Percentiles rank a stretch among this genome's conserved stretches.
Evolutionary conservation across 768 basidiomycete genomes (phyloP).

Genomic region (Baorangia bicolor): DNA sequence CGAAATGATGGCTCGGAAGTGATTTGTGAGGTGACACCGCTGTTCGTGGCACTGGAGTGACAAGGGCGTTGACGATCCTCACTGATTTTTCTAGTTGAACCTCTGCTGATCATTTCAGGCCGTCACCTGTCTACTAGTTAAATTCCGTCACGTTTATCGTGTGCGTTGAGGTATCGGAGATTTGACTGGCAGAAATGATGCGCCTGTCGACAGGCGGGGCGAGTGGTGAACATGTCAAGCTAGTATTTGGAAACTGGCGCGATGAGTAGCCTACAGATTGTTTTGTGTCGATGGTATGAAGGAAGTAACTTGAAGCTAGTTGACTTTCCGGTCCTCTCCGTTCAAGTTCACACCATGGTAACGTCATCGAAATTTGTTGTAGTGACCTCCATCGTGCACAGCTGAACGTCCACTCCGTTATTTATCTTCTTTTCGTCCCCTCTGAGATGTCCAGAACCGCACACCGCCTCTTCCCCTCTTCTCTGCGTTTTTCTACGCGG

Average conservation of each 20-base stretch:
- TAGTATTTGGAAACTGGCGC: not conserved
- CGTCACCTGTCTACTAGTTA: not conserved
- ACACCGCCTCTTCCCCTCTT: constrained; percentile 17
- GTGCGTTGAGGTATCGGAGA: not conserved
- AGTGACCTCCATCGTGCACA: constrained; percentile 1
- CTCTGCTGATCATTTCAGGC: not conserved
- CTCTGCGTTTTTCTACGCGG: constrained; percentile 18
- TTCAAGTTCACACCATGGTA: constrained; percentile 28
- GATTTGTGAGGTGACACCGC: not conserved
- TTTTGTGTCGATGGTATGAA: not conserved
- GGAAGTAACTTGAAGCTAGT: not conserved
- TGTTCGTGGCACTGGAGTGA: not conserved
- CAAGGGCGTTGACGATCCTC: not conserved
- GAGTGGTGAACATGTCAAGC: not conserved
- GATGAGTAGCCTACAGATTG: not conserved
- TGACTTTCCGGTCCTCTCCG: constrained; percentile 29
- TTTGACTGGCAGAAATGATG: not conserved
- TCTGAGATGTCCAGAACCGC: constrained; percentile 22
- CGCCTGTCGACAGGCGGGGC: not conserved
- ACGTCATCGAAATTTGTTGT: constrained; percentile 30
- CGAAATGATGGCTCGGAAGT: constrained; percentile 15
- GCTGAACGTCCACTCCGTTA: constrained; percentile 10
- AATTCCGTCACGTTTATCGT: not conserved
- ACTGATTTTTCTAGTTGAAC: not conserved
- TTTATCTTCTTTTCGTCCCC: constrained; percentile 9